Conservation (phyloP, 805 yeast genomes). For the Danielia oregonensis region DNA sequence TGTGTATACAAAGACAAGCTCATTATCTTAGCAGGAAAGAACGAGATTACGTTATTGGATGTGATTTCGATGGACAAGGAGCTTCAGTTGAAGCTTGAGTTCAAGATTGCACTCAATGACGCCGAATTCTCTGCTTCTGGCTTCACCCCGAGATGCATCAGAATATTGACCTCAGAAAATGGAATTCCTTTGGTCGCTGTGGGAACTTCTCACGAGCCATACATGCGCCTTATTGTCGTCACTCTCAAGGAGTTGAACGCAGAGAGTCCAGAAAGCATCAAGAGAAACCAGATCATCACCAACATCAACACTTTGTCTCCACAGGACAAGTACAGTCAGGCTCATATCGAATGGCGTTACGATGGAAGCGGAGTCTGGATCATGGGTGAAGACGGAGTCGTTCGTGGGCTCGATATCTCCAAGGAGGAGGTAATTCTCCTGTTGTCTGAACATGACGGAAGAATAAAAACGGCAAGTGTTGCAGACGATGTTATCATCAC, state of each 20-base stretch:
- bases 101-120: conserved; percentile 61
- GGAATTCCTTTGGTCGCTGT: conserved; percentile 43
- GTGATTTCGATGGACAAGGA: conserved; percentile 28
- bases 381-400: conserved; percentile 62
- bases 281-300: conserved; percentile 24
- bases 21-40: conserved; percentile 50
- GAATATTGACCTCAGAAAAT: conserved; percentile 14
- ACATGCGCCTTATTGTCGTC: conserved; percentile 61
- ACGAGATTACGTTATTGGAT: conserved; percentile 56
- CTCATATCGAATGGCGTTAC: conserved; percentile 44
- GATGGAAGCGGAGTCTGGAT: conserved; percentile 57
- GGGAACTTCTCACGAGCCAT: conserved; percentile 78
- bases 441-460: conserved; percentile 41
- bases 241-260: conserved; percentile 32
- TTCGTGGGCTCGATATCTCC: conserved; percentile 58
- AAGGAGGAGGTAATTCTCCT: conserved; percentile 27
- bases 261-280: conserved; percentile 12
- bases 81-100: conserved; percentile 28
- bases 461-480: conserved; percentile 42
- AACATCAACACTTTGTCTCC: conserved; percentile 50
- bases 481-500: conserved; percentile 40
- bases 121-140: conserved; percentile 66
- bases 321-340: conserved; percentile 62
- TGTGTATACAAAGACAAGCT: conserved; percentile 26
- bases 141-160: conserved; percentile 54